A percentile compares a stretch with the other conserved stretches of the same genome.
Evolutionary conservation across 2,329 filamentous ascomycete genomes (phyloP).

Genomic region (Metarhizium brunneum): DNA sequence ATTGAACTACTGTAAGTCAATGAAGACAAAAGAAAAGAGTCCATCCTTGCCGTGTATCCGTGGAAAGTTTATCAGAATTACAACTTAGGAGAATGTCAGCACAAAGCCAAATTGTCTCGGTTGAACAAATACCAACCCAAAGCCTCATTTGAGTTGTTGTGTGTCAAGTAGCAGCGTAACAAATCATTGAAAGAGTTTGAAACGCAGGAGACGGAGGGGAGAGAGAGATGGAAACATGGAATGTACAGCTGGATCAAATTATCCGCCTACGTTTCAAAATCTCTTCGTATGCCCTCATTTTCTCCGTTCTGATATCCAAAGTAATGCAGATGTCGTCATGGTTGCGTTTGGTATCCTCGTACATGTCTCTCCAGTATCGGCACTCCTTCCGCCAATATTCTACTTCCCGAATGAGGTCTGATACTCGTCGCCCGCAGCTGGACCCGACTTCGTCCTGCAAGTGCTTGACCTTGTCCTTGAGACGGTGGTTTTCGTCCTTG

Average conservation of each 20-base stretch:
- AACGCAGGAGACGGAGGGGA: neutral
- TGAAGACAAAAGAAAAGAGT: too few relatives aligned
- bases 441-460: conserved; percentile 24
- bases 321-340: conserved; percentile 19
- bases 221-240: neutral
- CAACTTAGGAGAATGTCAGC: too few relatives aligned
- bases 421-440: conserved; percentile 20
- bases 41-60: too few relatives aligned
- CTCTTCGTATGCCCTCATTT: conserved; percentile 25
- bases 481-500: conserved; percentile 21
- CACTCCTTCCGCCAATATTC: conserved; percentile 25
- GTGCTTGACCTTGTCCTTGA: conserved; percentile 24
- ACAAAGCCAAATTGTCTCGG: too few relatives aligned
- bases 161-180: too few relatives aligned
- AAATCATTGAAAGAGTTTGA: too few relatives aligned
- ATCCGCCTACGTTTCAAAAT: conserved; percentile 21
- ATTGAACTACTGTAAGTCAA: too few relatives aligned
- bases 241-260: conserved; percentile 9
- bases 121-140: too few relatives aligned
- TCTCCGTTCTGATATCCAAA: conserved; percentile 20
- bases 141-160: too few relatives aligned
- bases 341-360: conserved; percentile 16
- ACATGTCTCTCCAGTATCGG: conserved; percentile 21
- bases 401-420: conserved; percentile 23
- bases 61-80: too few relatives aligned